Percentiles rank a stretch among this genome's conserved stretches.
Evolutionary conservation across 306 rosid genomes (phyloP).

Genomic region (Prunus salicina): DNA sequence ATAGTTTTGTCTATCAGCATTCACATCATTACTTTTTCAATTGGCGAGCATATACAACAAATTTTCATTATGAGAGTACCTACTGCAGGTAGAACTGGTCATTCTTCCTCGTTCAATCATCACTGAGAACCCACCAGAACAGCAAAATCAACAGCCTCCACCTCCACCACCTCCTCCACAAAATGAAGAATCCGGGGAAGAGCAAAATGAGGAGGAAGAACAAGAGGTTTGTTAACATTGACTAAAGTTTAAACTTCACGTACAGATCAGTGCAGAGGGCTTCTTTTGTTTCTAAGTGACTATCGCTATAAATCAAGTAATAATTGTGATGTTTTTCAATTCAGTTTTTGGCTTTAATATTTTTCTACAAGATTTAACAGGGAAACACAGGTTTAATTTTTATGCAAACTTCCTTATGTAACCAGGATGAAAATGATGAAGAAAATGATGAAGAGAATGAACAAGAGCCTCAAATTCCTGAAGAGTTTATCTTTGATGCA

Average conservation of each 20-base stretch:
- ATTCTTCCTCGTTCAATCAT: conserved; percentile 80
- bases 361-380: conserved; percentile 6
- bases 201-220: conserved; percentile 75
- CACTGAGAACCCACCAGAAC: conserved; percentile 85
- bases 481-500: conserved; percentile 91
- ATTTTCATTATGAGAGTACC: conserved; percentile 27
- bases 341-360: background rate
- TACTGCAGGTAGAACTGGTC: conserved; percentile 85
- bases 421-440: conserved; percentile 61
- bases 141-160: conserved; percentile 93
- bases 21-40: conserved; percentile 4
- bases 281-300: background rate
- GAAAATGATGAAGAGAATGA: conserved; percentile 78
- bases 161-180: conserved; percentile 93
- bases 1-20: background rate
- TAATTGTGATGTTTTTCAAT: background rate
- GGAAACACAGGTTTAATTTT: conserved; percentile 19
- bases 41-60: background rate
- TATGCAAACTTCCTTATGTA: conserved; percentile 18
- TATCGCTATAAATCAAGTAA: conserved; percentile 9
- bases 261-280: background rate
- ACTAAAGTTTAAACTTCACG: conserved; percentile 1
- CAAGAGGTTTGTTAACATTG: conserved; percentile 54
- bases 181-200: conserved; percentile 85
- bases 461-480: conserved; percentile 77